These are phyloP conservation scores for Marchantia paleacea DNA, from an alignment of 225 moss, liverwort and hornwort genomes.

Conservation along the genomic window DNA sequence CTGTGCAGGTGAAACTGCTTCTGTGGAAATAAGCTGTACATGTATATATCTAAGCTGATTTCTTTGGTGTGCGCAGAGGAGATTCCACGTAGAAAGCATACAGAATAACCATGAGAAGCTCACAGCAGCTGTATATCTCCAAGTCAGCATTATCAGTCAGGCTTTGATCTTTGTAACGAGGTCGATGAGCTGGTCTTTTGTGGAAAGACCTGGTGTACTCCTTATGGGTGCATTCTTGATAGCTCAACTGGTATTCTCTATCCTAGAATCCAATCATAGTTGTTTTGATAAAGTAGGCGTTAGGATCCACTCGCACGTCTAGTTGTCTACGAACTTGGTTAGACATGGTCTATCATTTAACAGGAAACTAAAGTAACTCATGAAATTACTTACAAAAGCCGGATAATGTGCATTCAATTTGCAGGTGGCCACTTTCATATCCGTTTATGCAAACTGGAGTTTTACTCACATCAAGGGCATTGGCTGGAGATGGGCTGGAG, in stretches of 20 bases:
- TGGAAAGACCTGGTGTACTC: conserved; percentile 29
- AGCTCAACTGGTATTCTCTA: conserved; percentile 32
- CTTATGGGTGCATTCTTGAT: conserved; percentile 45
- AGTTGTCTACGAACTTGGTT: too few relatives aligned
- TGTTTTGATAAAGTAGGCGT: too few relatives aligned
- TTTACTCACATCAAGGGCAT: conserved; percentile 46
- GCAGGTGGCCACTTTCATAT: conserved; percentile 59
- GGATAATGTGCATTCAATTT: background rate
- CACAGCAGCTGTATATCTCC: conserved; percentile 58
- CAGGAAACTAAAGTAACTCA: too few relatives aligned
- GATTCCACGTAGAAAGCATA: background rate
- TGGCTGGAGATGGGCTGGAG: conserved; percentile 66
- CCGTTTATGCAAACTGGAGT: conserved; percentile 56
- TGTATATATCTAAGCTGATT: too few relatives aligned
- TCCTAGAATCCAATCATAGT: too few relatives aligned
- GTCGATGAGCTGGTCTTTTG: conserved; percentile 41
- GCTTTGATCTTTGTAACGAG: conserved; percentile 37
- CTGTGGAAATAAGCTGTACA: too few relatives aligned
- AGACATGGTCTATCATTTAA: too few relatives aligned
- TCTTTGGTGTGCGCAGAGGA: background rate
- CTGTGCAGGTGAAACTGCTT: too few relatives aligned
- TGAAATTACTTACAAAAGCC: too few relatives aligned
- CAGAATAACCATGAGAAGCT: conserved; percentile 6
- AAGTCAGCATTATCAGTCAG: conserved; percentile 45
- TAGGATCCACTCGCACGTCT: too few relatives aligned